phyloP scores from a whole-genome alignment of 2,329 filamentous ascomycete species.

The Fusarium sp. region DNA sequence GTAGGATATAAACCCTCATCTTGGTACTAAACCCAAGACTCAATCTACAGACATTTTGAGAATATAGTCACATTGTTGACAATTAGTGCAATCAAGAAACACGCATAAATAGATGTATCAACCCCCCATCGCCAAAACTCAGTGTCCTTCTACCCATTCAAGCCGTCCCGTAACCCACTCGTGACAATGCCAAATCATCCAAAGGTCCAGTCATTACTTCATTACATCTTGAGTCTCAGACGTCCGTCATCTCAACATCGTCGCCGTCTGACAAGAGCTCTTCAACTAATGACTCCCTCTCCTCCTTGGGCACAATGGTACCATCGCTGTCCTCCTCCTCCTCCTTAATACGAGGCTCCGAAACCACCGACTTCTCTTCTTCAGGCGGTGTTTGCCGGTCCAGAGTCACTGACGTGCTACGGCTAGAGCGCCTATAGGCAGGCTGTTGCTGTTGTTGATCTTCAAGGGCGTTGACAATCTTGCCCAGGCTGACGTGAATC shows the following conservation, averaged over 20 bases:
- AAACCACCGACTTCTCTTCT: slow-evolving; percentile 53
- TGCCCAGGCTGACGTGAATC: slow-evolving; percentile 73
- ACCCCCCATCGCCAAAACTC: slow-evolving; percentile 26
- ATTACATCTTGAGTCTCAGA: slow-evolving; percentile 29
- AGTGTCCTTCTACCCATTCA: slow-evolving; percentile 17
- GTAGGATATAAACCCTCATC: neutral
- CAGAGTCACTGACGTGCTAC: slow-evolving; percentile 53
- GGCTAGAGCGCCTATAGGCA: slow-evolving; percentile 53
- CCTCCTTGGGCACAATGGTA: slow-evolving; percentile 46
- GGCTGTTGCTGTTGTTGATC: slow-evolving; percentile 53
- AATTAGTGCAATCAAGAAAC: slow-evolving; percentile 19
- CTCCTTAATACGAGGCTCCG: slow-evolving; percentile 60
- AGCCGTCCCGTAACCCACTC: slow-evolving; percentile 12
- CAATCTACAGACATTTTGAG: neutral
- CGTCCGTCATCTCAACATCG: slow-evolving; percentile 47
- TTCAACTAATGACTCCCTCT: slow-evolving; percentile 51
- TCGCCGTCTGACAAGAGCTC: slow-evolving; percentile 56
- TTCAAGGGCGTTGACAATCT: slow-evolving; percentile 71
- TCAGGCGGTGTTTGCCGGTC: slow-evolving; percentile 46
- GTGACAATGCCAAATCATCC: slow-evolving; percentile 31
- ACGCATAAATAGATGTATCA: slow-evolving; percentile 15
- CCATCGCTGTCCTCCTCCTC: slow-evolving; percentile 56
- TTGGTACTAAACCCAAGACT: neutral
- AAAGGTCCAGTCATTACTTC: slow-evolving; percentile 35
- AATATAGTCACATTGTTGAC: neutral